These are phyloP conservation scores for Nicotiana attenuata DNA, from an alignment of 257 asterid genomes.

Conservation along the genomic window DNA sequence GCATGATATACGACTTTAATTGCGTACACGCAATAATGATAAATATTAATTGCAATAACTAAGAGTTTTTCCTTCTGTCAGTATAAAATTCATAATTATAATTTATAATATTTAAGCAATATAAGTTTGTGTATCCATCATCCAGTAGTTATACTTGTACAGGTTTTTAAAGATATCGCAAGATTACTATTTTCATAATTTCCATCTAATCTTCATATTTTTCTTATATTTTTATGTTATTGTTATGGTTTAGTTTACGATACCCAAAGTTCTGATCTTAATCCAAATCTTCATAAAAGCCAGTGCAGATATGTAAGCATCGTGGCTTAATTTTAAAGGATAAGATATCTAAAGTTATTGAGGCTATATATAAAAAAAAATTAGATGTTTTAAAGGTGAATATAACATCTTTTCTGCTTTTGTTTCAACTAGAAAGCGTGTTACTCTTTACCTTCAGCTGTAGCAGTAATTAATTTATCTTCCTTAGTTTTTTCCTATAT, in stretches of 20 bases:
- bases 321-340: constrained; percentile 1
- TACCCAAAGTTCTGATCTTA: background rate
- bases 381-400: constrained; percentile 20
- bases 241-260: background rate
- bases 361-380: background rate
- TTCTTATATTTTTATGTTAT: background rate
- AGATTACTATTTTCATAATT: too few species aligned
- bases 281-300: constrained; percentile 20
- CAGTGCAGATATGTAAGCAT: constrained; percentile 18
- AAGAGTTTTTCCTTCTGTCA: background rate
- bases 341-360: background rate
- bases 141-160: background rate
- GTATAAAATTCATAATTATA: background rate
- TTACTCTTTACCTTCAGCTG: too few species aligned
- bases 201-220: background rate
- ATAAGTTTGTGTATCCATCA: background rate
- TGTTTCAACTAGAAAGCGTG: background rate
- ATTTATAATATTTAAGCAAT: background rate
- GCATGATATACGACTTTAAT: background rate
- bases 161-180: background rate
- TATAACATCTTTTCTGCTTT: constrained; percentile 12
- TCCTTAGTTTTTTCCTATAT: background rate
- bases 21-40: background rate
- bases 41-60: background rate
- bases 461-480: background rate